A percentile compares a stretch with the other conserved stretches of the same genome.
Conservation (phyloP, 768 basidiomycete species). For the Naganishia randhawae region DNA sequence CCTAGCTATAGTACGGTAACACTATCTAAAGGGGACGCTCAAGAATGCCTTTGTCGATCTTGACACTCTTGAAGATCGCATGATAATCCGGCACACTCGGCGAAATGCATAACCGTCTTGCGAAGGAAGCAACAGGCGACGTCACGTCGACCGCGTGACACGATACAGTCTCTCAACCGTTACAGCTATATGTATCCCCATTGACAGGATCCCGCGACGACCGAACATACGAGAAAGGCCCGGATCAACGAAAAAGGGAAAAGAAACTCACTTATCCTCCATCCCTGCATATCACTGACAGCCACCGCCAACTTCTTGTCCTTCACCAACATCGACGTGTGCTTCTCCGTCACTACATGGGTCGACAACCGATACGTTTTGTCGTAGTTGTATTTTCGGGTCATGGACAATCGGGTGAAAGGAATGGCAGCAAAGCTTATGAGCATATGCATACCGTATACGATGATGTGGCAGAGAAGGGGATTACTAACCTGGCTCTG, state of each 20-base stretch:
- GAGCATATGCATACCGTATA: background rate
- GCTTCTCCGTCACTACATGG: slow-evolving; percentile 72
- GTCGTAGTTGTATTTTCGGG: background rate
- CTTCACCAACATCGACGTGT: slow-evolving; percentile 53
- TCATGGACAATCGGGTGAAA: background rate
- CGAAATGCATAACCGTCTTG: no score
- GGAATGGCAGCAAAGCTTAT: background rate
- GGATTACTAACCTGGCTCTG: slow-evolving; percentile 43
- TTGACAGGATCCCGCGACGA: no score
- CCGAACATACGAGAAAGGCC: background rate
- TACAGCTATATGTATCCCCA: no score
- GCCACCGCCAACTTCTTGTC: slow-evolving; percentile 59
- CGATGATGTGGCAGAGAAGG: background rate
- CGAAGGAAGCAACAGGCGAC: no score
- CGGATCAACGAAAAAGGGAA: background rate
- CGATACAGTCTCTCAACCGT: no score
- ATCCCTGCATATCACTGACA: slow-evolving; percentile 97
- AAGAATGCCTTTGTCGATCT: background rate
- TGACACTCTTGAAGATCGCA: background rate
- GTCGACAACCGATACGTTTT: background rate
- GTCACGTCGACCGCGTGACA: no score
- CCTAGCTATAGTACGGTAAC: background rate
- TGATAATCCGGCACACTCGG: no score
- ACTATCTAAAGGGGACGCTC: background rate
- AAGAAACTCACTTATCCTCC: slow-evolving; percentile 85